Evolutionary conservation across 768 basidiomycete species (phyloP).

Genomic region (Lyophyllum atratum): DNA sequence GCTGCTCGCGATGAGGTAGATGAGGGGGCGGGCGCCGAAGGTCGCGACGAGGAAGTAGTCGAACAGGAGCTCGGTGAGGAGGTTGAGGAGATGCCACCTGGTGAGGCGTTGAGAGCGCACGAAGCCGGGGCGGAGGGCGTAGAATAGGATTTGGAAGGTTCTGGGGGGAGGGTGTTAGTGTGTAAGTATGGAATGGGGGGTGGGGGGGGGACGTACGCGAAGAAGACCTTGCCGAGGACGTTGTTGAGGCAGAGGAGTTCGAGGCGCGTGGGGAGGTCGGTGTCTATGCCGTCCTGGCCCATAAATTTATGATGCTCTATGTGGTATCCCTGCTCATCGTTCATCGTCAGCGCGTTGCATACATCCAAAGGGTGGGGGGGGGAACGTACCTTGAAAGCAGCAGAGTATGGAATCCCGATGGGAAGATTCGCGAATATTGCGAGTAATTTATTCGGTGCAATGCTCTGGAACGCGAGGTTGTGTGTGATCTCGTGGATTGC

Average conservation of each 20-base stretch:
- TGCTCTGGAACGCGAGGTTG: slow-evolving; percentile 87
- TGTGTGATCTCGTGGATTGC: slow-evolving; percentile 99
- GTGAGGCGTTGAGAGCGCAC: slow-evolving; percentile 83
- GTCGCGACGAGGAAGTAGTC: slow-evolving; percentile 63
- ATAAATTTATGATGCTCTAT: slow-evolving; percentile 95
- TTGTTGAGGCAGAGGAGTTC: slow-evolving; percentile 90
- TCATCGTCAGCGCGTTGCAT: background rate
- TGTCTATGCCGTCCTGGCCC: slow-evolving; percentile 95
- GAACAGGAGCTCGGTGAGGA: slow-evolving; percentile 67
- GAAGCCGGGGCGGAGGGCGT: slow-evolving; percentile 93
- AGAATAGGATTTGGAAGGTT: slow-evolving; percentile 98
- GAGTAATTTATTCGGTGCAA: slow-evolving; percentile 81
- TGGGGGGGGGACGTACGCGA: slow-evolving; percentile 64
- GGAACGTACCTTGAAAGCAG: slow-evolving; percentile 82
- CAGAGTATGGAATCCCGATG: slow-evolving; percentile 93
- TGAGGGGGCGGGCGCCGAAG: slow-evolving; percentile 49
- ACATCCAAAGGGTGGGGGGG: background rate
- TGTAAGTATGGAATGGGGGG: background rate
- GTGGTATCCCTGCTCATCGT: slow-evolving; percentile 74
- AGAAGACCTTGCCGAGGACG: slow-evolving; percentile 97
- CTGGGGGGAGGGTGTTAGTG: slow-evolving; percentile 37
- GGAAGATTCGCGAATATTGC: slow-evolving; percentile 93
- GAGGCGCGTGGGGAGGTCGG: slow-evolving; percentile 86
- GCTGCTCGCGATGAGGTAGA: slow-evolving; percentile 85
- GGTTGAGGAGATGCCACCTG: slow-evolving; percentile 83